phyloP scores from a whole-genome alignment of 768 basidiomycete genomes.

The Chalciporus chontae region DNA sequence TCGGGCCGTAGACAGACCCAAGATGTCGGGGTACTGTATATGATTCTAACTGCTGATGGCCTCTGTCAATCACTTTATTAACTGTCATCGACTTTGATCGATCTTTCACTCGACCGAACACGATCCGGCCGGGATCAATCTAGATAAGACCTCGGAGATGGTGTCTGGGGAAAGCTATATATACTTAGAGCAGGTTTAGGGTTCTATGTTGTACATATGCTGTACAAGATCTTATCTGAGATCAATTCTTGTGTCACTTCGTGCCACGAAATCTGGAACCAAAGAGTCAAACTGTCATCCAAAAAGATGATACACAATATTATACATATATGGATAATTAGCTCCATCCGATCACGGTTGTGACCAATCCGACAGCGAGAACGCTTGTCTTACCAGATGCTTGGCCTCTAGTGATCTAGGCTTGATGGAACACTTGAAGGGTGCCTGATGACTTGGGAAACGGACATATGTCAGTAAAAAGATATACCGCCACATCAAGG shows the following conservation, averaged over 20 bases:
- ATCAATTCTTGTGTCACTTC: too few relatives aligned
- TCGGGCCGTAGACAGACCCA: too few relatives aligned
- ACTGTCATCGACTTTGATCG: not conserved
- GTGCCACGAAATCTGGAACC: too few relatives aligned
- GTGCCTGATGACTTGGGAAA: constrained; percentile 2
- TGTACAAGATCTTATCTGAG: not conserved
- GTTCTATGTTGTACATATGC: not conserved
- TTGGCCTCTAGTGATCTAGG: constrained; percentile 5
- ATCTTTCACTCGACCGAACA: not conserved
- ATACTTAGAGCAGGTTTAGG: not conserved
- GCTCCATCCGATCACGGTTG: not conserved
- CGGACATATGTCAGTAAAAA: not conserved
- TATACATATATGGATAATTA: too few relatives aligned
- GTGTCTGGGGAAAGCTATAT: not conserved
- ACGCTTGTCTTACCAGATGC: not conserved
- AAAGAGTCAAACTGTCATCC: not conserved
- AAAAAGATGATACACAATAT: not conserved
- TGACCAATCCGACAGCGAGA: not conserved
- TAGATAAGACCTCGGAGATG: not conserved
- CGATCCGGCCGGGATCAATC: not conserved
- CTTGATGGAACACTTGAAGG: constrained; percentile 13
- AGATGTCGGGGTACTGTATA: too few relatives aligned
- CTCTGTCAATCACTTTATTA: too few relatives aligned
- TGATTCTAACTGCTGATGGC: too few relatives aligned
- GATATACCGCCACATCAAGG: not conserved